Evolutionary conservation across 495 filamentous ascomycete genomes (phyloP).

Genomic region (Jackrogersella minutella): DNA sequence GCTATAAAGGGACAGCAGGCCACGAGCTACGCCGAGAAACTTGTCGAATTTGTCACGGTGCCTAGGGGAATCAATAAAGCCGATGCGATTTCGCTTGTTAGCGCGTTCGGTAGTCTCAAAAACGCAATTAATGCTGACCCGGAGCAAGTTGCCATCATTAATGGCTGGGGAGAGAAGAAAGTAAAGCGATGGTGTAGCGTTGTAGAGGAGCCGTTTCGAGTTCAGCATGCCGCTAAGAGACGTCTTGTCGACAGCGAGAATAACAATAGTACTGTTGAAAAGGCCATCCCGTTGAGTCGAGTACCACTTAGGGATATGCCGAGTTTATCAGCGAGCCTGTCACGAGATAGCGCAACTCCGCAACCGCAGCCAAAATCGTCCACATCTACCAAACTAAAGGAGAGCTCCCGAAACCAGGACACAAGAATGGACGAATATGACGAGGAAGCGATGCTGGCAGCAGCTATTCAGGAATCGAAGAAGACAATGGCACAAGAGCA

Average conservation of each 20-base stretch:
- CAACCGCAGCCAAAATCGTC: conserved; percentile 20
- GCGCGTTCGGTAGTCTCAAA: conserved; percentile 85
- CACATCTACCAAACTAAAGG: not conserved
- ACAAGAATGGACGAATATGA: conserved; percentile 46
- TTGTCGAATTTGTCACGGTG: conserved; percentile 93
- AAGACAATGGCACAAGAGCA: conserved; percentile 34
- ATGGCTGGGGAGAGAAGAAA: conserved; percentile 96
- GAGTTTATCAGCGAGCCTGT: conserved; percentile 39
- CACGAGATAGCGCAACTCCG: conserved; percentile 32
- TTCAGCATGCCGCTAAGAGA: conserved; percentile 70
- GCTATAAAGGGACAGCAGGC: conserved; percentile 84
- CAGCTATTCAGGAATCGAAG: conserved; percentile 52
- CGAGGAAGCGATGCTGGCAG: conserved; percentile 60
- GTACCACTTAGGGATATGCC: conserved; percentile 48
- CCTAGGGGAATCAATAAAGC: conserved; percentile 93
- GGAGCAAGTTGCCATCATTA: conserved; percentile 81
- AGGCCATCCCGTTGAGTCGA: conserved; percentile 50
- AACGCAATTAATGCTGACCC: conserved; percentile 86
- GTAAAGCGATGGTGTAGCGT: conserved; percentile 81
- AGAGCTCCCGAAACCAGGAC: conserved; percentile 13
- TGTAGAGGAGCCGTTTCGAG: conserved; percentile 84
- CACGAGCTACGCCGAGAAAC: conserved; percentile 80
- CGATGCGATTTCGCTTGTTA: conserved; percentile 86
- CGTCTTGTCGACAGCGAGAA: conserved; percentile 42
- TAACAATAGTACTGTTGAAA: conserved; percentile 35